A percentile compares a stretch with the other conserved stretches of the same genome.
Conservation (phyloP, 768 basidiomycete species). For the Glaciozyma martinii region DNA sequence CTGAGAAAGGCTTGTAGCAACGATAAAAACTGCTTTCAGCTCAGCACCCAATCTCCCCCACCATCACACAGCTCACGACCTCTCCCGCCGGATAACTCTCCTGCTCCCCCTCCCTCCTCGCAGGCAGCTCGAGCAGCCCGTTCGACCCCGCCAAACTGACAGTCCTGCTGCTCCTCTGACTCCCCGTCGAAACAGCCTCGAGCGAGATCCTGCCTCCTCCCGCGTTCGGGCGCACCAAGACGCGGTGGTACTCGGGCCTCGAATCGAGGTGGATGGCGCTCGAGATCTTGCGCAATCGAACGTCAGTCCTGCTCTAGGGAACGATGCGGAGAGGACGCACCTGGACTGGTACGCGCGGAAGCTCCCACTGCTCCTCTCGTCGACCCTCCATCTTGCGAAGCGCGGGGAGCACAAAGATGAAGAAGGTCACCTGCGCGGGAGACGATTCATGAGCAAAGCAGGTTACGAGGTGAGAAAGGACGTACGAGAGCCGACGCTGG, state of each 20-base stretch:
- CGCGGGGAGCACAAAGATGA: conserved; percentile 62
- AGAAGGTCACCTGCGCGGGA: conserved; percentile 52
- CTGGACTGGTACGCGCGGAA: conserved; percentile 32
- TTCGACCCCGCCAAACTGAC: conserved; percentile 74
- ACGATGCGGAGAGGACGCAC: conserved; percentile 6
- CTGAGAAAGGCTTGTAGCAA: no score
- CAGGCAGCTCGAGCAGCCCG: conserved; percentile 62
- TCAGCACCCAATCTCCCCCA: conserved; percentile 50
- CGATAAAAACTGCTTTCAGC: neutral
- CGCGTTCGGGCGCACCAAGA: conserved; percentile 47
- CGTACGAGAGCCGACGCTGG: conserved; percentile 78
- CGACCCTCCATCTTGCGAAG: conserved; percentile 43
- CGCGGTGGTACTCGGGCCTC: conserved; percentile 76
- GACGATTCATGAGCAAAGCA: no score
- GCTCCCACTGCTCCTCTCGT: conserved; percentile 25
- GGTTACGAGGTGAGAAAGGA: conserved; percentile 54
- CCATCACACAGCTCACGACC: conserved; percentile 53
- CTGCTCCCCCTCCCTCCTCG: conserved; percentile 38
- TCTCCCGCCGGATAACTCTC: conserved; percentile 51
- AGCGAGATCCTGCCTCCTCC: conserved; percentile 7
- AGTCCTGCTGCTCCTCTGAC: conserved; percentile 73
- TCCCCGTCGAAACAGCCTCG: conserved; percentile 69
- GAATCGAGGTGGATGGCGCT: conserved; percentile 55
- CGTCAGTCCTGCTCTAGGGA: neutral
- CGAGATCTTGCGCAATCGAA: neutral